Percentiles rank a stretch among this genome's conserved stretches.
Conservation (phyloP, 2,329 filamentous ascomycete genomes). For the Penicillium sp. region DNA sequence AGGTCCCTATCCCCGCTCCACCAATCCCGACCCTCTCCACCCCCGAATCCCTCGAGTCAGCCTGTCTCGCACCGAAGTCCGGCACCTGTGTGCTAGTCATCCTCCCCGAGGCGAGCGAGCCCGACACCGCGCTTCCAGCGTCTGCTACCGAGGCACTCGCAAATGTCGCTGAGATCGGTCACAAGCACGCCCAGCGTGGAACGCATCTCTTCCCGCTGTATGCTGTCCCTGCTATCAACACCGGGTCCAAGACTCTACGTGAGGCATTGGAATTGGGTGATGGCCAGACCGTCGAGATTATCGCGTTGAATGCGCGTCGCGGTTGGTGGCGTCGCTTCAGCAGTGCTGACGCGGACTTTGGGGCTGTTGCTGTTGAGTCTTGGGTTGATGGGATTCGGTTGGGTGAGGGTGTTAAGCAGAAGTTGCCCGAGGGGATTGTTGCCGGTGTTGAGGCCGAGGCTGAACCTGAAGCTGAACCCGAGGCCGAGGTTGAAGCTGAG, state of each 20-base stretch:
- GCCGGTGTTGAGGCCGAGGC: slow-evolving; percentile 31
- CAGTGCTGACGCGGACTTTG: slow-evolving; percentile 50
- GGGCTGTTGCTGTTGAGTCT: slow-evolving; percentile 63
- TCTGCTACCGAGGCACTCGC: slow-evolving; percentile 55
- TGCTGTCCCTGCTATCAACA: slow-evolving; percentile 64
- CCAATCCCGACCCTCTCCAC: slow-evolving; percentile 67
- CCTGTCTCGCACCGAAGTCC: slow-evolving; percentile 74
- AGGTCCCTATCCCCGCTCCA: slow-evolving; percentile 57
- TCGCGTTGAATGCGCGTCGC: slow-evolving; percentile 82
- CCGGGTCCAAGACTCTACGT: slow-evolving; percentile 57
- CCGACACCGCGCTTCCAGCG: slow-evolving; percentile 49
- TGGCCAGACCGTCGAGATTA: slow-evolving; percentile 61
- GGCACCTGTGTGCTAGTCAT: slow-evolving; percentile 81
- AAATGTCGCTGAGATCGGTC: slow-evolving; percentile 69
- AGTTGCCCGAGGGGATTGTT: slow-evolving; percentile 64
- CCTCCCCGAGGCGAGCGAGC: slow-evolving; percentile 56
- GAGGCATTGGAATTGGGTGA: slow-evolving; percentile 61
- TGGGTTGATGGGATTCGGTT: slow-evolving; percentile 93
- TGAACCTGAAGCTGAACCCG: slow-evolving; percentile 18
- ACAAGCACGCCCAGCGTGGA: slow-evolving; percentile 68
- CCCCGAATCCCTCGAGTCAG: slow-evolving; percentile 62
- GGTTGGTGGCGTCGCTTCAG: slow-evolving; percentile 80
- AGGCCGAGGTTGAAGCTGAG: slow-evolving; percentile 38
- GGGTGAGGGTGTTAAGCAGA: slow-evolving; percentile 79
- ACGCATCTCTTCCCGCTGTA: slow-evolving; percentile 81